phyloP scores from a whole-genome alignment of 2,329 filamentous ascomycete genomes.

The Fusarium mexicanum region DNA sequence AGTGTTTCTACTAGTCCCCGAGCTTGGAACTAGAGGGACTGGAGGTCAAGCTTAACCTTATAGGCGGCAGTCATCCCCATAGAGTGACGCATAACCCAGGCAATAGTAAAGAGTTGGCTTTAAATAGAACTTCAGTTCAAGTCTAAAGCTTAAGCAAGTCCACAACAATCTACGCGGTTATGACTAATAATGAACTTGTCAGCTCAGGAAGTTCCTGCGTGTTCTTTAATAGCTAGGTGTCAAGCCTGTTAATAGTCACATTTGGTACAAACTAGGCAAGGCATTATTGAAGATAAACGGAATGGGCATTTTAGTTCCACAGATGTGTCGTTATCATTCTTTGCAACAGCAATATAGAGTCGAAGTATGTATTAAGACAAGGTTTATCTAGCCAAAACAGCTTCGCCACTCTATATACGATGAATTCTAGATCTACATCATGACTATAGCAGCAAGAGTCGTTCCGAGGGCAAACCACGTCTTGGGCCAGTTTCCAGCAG shows the following conservation, averaged over 20 bases:
- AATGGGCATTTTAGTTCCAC: neutral
- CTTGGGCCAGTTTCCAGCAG: constrained; percentile 9
- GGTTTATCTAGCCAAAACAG: neutral
- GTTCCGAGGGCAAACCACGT: constrained; percentile 10
- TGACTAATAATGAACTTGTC: fast-evolving
- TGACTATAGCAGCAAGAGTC: neutral
- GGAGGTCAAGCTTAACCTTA: no score
- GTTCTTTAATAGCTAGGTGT: neutral
- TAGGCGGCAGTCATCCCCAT: no score
- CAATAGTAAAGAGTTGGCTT: no score
- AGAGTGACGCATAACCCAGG: no score
- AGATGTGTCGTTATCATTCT: fast-evolving
- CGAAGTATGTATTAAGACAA: neutral
- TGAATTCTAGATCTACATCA: neutral
- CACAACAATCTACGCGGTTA: fast-evolving
- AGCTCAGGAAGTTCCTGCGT: neutral
- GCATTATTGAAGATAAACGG: fast-evolving
- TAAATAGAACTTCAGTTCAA: no score
- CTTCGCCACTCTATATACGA: neutral
- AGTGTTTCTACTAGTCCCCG: no score
- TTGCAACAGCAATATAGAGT: neutral
- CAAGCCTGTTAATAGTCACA: neutral
- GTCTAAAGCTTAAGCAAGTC: no score
- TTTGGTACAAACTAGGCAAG: neutral
- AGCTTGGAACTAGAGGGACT: no score